These are phyloP conservation scores for Raddia distichophylla DNA, from an alignment of 176 grass and related monocot species.

Conservation along the genomic window DNA sequence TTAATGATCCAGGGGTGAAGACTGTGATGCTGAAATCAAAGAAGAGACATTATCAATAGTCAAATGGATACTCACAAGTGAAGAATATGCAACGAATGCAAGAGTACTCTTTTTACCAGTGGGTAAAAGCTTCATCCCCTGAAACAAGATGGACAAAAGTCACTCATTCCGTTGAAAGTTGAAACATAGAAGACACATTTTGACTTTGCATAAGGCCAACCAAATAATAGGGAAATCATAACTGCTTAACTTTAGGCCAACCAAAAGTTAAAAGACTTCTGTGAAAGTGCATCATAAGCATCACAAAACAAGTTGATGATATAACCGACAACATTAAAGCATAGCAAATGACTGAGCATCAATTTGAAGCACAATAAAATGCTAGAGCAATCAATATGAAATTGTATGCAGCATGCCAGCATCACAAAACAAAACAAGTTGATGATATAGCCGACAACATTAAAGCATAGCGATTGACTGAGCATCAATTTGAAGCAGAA, in stretches of 20 bases:
- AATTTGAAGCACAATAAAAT: neutral
- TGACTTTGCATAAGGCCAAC: neutral
- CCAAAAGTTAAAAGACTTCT: slow-evolving; percentile 20
- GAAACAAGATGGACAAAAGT: slow-evolving; percentile 39
- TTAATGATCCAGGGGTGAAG: slow-evolving; percentile 5
- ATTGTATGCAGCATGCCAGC: neutral
- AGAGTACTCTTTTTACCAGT: slow-evolving; percentile 85
- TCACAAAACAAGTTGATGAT: neutral
- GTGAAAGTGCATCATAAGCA: neutral
- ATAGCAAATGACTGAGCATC: neutral
- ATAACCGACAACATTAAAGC: neutral
- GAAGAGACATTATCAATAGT: slow-evolving; percentile 12
- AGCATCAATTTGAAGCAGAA: neutral
- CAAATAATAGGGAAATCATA: slow-evolving; percentile 18
- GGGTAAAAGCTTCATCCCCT: slow-evolving; percentile 93
- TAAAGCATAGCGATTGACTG: neutral
- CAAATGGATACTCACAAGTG: slow-evolving; percentile 72
- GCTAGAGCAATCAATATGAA: neutral
- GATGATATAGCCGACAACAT: neutral
- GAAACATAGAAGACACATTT: too few species aligned
- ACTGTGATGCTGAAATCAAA: slow-evolving; percentile 11
- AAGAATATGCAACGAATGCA: slow-evolving; percentile 83
- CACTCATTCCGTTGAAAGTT: neutral
- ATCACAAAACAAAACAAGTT: neutral
- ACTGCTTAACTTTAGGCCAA: neutral